phyloP scores from a whole-genome alignment of 768 basidiomycete genomes.

The Pholiota microspora region DNA sequence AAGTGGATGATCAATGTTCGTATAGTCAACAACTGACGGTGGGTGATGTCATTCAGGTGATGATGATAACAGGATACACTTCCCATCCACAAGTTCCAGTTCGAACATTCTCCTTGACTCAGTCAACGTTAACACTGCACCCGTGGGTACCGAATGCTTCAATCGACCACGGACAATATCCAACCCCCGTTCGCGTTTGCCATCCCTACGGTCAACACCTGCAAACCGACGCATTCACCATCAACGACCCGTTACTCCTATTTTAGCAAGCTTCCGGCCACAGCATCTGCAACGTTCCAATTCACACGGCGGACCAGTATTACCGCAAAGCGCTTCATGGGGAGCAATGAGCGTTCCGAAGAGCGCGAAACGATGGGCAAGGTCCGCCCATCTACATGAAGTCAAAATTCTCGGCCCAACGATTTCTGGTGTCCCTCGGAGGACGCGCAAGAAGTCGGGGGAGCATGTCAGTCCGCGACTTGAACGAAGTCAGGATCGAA shows the following conservation, averaged over 20 bases:
- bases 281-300: slow-evolving; percentile 40
- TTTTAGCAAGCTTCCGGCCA: slow-evolving; percentile 28
- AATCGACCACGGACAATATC: slow-evolving; percentile 17
- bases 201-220: slow-evolving; percentile 23
- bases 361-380: slow-evolving; percentile 57
- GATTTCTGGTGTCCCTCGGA: background rate
- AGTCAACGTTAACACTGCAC: slow-evolving; percentile 21
- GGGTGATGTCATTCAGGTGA: background rate
- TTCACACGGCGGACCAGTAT: slow-evolving; percentile 31
- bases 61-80: slow-evolving; percentile 7
- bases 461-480: slow-evolving; percentile 4
- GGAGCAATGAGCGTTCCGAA: slow-evolving; percentile 34
- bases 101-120: slow-evolving; percentile 17
- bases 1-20: background rate
- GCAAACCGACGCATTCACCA: slow-evolving; percentile 13
- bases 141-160: slow-evolving; percentile 13
- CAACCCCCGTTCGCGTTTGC: slow-evolving; percentile 22
- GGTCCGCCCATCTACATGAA: slow-evolving; percentile 69
- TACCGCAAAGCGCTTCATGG: slow-evolving; percentile 23
- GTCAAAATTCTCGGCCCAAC: slow-evolving; percentile 29
- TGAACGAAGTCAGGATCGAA: slow-evolving; percentile 3
- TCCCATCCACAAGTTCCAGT: slow-evolving; percentile 16
- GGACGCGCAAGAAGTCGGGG: background rate
- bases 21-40: background rate
- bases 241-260: slow-evolving; percentile 28